Conservation (phyloP, 202 grass and related monocot genomes). For the Setaria italica region DNA sequence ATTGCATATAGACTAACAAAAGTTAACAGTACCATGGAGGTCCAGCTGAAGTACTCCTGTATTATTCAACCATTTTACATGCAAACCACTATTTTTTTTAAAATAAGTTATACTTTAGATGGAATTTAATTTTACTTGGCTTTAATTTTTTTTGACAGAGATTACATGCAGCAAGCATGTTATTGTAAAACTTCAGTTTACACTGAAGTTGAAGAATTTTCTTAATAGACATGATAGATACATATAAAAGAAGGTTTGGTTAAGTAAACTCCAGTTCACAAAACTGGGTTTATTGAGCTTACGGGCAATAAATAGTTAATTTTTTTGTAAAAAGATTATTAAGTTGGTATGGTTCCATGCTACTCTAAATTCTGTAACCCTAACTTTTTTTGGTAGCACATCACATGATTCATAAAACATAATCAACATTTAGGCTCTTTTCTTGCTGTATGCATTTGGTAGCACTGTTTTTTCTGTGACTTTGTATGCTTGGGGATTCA, state of each 20-base stretch:
- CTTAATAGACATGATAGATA: slow-evolving; percentile 11
- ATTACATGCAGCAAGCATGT: slow-evolving; percentile 6
- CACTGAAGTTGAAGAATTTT: background rate
- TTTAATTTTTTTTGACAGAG: background rate
- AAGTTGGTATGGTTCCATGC: background rate
- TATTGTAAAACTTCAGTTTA: background rate
- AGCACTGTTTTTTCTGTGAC: slow-evolving; percentile 1
- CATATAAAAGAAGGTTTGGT: background rate
- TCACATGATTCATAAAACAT: slow-evolving; percentile 13
- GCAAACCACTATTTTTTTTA: background rate
- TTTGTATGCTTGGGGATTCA: slow-evolving; percentile 7
- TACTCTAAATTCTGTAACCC: slow-evolving; percentile 12
- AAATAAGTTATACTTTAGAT: background rate
- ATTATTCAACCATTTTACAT: slow-evolving; percentile 16
- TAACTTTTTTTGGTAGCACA: background rate
- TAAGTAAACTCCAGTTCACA: background rate
- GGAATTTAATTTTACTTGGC: background rate
- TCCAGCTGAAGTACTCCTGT: slow-evolving; percentile 12
- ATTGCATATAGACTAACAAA: slow-evolving; percentile 14
- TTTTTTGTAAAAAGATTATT: background rate
- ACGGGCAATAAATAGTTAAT: background rate
- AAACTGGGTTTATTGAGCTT: slow-evolving; percentile 4
- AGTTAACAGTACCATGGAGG: background rate
- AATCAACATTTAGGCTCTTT: background rate
- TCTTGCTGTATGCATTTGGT: slow-evolving; percentile 10